These are phyloP conservation scores for Erodium maritimum DNA, from an alignment of 345 rosid genomes.

Conservation along the genomic window DNA sequence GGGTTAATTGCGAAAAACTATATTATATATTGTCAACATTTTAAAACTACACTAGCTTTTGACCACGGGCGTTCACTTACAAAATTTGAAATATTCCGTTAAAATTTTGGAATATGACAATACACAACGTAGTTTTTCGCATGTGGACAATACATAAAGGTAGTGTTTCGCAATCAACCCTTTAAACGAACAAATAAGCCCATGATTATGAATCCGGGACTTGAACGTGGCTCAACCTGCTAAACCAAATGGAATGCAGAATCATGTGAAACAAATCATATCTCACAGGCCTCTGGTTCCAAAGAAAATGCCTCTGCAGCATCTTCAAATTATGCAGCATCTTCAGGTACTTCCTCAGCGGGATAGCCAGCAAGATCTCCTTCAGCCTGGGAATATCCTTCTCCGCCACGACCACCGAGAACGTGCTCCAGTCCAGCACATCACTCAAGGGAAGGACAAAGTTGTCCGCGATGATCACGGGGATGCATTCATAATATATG, in stretches of 20 bases:
- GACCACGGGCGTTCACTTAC: no score
- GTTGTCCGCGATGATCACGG: constrained; percentile 78
- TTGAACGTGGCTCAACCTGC: constrained; percentile 42
- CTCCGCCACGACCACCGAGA: constrained; percentile 64
- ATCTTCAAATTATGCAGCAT: constrained; percentile 64
- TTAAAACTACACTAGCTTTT: no score
- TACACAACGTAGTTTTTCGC: no score
- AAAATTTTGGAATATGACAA: no score
- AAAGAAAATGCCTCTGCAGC: constrained; percentile 82
- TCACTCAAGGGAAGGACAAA: constrained; percentile 73
- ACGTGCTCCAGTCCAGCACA: constrained; percentile 68
- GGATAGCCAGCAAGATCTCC: constrained; percentile 60
- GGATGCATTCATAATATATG: constrained; percentile 82
- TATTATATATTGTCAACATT: no score
- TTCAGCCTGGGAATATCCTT: constrained; percentile 74
- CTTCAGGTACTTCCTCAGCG: constrained; percentile 45
- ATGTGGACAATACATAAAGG: no score
- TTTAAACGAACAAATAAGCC: no score
- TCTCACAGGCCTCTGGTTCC: constrained; percentile 62
- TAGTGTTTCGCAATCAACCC: no score
- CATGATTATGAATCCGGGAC: constrained; percentile 10
- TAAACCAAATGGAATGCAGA: constrained; percentile 84
- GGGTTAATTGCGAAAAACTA: no score
- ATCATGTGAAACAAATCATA: constrained; percentile 90
- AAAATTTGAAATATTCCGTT: no score